Evolutionary conservation across 2,329 filamentous ascomycete species (phyloP), one percentile per base, ranked within the genome.

Genomic region (Bipolaris victoriae): DNA sequence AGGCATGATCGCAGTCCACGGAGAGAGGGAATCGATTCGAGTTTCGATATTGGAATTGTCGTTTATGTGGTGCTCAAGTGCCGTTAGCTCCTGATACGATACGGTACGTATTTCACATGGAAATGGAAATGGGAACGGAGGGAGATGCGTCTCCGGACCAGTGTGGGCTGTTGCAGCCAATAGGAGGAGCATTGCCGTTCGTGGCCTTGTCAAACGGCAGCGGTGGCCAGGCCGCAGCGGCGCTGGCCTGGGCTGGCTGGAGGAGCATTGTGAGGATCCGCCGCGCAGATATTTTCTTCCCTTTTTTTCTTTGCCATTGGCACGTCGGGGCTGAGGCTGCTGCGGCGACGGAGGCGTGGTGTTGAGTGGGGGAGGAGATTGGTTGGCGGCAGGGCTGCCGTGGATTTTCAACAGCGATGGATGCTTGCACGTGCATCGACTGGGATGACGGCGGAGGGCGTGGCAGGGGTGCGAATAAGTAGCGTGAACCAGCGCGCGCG

Each of bases 401-500:
- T 46, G 5, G 26, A 26, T 29, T 22, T n/a, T 33, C 36, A 20
- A 11, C 16, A 24, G 22, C 36, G 37, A 36, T 13, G 15, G 18
- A 51, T 43, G 39, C 29, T 51, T 52, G 51, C 43, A 48, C 35
- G 36, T 53, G 51, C 51, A 15, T n/a, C n/a, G 16, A 29, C 51
- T 37, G 36, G 51, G 43, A 47, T 40, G 9, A 13, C 16, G 16
- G 26, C 29, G 33, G 35, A n/a, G 9, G 15, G 43, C 43, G 18
- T 16, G 7, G 35, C 15, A 36, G 37, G 37, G 26, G 41, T 50
- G 37, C 16, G 24, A 20, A 40, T 31, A 31, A 24, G 40, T 53
- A 53, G 51, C 51, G 51, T 39, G 43, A 53, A 53, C 51, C 44
- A 40, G 44, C 26, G 33, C 39, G 51, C 39, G 51, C 41, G 51